Base-by-base conservation (phyloP, 768 basidiomycete species). In the Crucibulum laeve region DNA sequence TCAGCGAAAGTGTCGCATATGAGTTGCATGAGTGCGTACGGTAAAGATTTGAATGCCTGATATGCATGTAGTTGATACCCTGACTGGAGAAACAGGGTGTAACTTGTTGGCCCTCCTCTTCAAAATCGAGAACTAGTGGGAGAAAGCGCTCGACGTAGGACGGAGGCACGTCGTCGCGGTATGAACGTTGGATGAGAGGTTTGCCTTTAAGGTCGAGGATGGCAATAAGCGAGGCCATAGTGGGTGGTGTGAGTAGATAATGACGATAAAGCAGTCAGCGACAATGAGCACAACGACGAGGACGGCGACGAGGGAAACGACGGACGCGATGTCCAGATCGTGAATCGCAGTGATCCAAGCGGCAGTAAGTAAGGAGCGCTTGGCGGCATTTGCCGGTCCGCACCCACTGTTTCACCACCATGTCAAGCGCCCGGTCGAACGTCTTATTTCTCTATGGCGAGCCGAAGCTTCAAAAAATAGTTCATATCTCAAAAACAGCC, bases 141-240 rank as follows among this genome's bases (percentile, higher is more conserved):
- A 98, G 75, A 62, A 99, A 98, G 36, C 89, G 81, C 59, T 98
- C 96, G 52, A 99, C 83, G 47, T 86, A 87, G 1, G 91, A 82
- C 0, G 89, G 56, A 0, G 91, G 82, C 0, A 99, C 91, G 69
- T 99, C 96, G 65, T 98, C 96, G 45, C 92, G 80, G 68, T 98
- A 99, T 0, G 92, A 88, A 5, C 95, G 79, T 60, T 97, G 95
- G 49, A 99, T 99, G 35, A 98, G 76, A 5, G 95, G 91, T 54
- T 99, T 99, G 59, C 95, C 95, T 71, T 98, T 99, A 65, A 98
- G 82, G 67, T 98, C 95, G 56, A 97, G 87, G 55, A 98, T 94
- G 26, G 94, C 92, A 48, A 98, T 84, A 42, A 94, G 73, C 48
- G 69, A 71, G 34, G 76, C 77, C 73, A 79, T 76, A 36, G 53